Evolutionary conservation across 2,329 filamentous ascomycete species (phyloP), one percentile per base, ranked within the genome.

Genomic region (Neopestalotiopsis sp.): DNA sequence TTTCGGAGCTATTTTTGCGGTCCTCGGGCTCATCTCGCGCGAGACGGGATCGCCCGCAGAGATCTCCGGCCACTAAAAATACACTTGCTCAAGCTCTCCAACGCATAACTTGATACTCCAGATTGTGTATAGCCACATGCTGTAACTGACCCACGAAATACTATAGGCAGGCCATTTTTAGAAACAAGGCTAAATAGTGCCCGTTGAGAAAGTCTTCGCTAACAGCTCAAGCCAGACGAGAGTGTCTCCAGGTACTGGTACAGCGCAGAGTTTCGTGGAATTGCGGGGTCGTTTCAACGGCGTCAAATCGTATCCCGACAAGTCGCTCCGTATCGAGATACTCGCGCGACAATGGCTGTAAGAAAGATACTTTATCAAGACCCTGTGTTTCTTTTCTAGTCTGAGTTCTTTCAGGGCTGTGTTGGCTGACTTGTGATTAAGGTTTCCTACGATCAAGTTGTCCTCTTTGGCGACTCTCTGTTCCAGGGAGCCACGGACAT

Each of bases 391-490:
- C 17, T 20, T 53, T 53, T 7, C 45, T n/a, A 9, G 5, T 53
- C 9, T 53, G 45, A 9, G 24, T 7, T 4, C 6, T 53, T n/a
- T 53, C 2, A n/a, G 9, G 17, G 24, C 17, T n/a, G 17, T n/a
- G 7, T n/a, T 4, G 6, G 59, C 61, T 64, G 20, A 49, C 32
- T 62, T 12, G 1, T 17, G 10, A 5, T 30, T 1, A 1, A 88
- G 85, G 79, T 80, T 56, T 83, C 88, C 1, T 92, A 92, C 75
- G 90, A 91, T 63, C 93, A 95, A 76, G 85, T 95, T 74, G 85
- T 98, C 71, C 89, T 98, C 30, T 92, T 98, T 71, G 95, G 95
- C 67, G 96, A 98, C 82, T 97, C 94, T 40, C 91, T 98, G 71
- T 91, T 95, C 63, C 90, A 98, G 76, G 84, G 87, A 57, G 87